Evolutionary conservation across 495 filamentous ascomycete genomes (phyloP).

Genomic region (Polyplosphaeria fusca): DNA sequence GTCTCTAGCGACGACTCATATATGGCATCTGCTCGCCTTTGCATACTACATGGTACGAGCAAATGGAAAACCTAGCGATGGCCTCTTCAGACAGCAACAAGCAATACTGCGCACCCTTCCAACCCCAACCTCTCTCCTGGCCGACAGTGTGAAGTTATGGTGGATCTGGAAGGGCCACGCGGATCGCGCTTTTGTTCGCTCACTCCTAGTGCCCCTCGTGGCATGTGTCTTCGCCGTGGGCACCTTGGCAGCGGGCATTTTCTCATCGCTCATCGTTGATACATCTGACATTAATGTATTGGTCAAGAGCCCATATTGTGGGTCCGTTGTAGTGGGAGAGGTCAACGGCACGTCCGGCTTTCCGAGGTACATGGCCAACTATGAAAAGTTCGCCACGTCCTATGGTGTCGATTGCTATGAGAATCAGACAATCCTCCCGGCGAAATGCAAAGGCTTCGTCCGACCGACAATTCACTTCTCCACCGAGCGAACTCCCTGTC

Average conservation of each 20-base stretch:
- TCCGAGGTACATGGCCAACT: background rate
- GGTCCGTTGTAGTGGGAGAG: background rate
- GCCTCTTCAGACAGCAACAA: constrained; percentile 8
- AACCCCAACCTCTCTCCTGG: background rate
- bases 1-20: background rate
- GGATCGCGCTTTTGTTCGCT: background rate
- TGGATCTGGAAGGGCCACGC: background rate
- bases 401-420: background rate
- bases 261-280: background rate
- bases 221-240: background rate
- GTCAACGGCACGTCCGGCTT: background rate
- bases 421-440: background rate
- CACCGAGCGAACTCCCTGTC: background rate
- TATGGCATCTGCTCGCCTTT: constrained; percentile 5
- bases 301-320: background rate
- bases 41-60: background rate
- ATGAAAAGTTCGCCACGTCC: background rate
- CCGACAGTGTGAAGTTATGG: constrained; percentile 4
- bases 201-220: background rate
- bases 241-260: background rate
- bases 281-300: background rate
- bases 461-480: background rate
- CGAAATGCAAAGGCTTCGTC: background rate
- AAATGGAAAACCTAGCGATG: background rate
- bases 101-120: constrained; percentile 1